Base-by-base conservation (phyloP, 805 yeast species). In the Yarrowia divulgata region DNA sequence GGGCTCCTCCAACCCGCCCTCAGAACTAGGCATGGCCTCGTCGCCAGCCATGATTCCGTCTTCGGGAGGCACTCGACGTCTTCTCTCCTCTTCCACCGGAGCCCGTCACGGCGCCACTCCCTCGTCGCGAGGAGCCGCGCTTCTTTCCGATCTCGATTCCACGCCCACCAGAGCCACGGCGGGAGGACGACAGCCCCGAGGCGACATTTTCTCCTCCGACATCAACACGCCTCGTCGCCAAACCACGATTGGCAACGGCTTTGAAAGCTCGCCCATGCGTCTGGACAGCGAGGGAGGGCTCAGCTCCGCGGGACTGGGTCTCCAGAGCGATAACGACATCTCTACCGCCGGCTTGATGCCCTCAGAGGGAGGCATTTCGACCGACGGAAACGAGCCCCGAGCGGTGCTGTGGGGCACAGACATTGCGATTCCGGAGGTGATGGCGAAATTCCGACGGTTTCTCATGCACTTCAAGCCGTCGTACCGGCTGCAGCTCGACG, bases 401-500 rank as follows among this genome's bases (percentile, higher is more conserved):
- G 85, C 96, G 75, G 97, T 95, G 68, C 94, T 95, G 75, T 95
- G 99, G 99, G 99, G 99, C 79, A 95, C 99, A 0, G 93, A 94
- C 76, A 97, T 95, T 35, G 90, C 96, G 60, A 93, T 95, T 75
- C 91, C 88, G 75, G 97, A 95, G 75, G 89, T 95, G 73, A 85
- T 90, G 46, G 89, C 87, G 73, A 84, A 85, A 64, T 94, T 95
- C 80, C 84, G 96, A 72, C 88, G 88, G 72, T 95, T 95, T 73
- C 80, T 95, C 74, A 88, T 90, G 88, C 86, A 89, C 34, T 95
- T 93, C 82, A 90, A 92, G 77, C 81, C 85, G 79, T 90, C 88
- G 75, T 88, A 90, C 78, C 84, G 98, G 71, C 86, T 85, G 73
- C 77, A 83, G 71, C 88, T 85, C 57, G 80, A 79, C 62, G 85